Evolutionary conservation across 2,329 filamentous ascomycete species (phyloP).

Genomic region (Paraconiothyrium sp.): DNA sequence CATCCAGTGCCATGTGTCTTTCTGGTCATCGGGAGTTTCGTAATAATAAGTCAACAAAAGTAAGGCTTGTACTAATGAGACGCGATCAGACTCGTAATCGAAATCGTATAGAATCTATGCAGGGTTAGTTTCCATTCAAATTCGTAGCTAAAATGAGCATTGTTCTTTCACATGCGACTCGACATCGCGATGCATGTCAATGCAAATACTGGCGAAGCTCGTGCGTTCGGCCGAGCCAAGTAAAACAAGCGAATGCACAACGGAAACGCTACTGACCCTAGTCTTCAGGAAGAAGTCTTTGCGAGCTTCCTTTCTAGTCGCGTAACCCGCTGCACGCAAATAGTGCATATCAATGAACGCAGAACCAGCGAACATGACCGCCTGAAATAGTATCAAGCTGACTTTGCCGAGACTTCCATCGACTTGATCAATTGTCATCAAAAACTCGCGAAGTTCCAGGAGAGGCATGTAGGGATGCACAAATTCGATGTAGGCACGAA

Average conservation of each 20-base stretch:
- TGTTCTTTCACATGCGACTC: constrained; percentile 13
- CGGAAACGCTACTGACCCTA: constrained; percentile 66
- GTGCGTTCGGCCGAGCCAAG: constrained; percentile 18
- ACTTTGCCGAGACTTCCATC: constrained; percentile 77
- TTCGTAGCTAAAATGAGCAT: background rate
- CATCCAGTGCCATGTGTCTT: constrained; percentile 99
- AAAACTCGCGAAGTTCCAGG: constrained; percentile 71
- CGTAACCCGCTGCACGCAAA: constrained; percentile 79
- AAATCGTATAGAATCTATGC: constrained; percentile 86
- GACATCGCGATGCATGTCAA: background rate
- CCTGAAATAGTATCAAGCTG: constrained; percentile 89
- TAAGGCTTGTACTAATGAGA: constrained; percentile 86
- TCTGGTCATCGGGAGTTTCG: constrained; percentile 94
- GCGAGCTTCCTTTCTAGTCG: constrained; percentile 79
- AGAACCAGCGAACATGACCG: constrained; percentile 92
- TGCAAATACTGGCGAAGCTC: constrained; percentile 1
- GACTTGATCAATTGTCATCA: constrained; percentile 68
- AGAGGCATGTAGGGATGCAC: constrained; percentile 95
- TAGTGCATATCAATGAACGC: constrained; percentile 86
- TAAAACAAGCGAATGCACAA: constrained; percentile 11
- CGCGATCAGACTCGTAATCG: constrained; percentile 90
- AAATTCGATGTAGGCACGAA: constrained; percentile 85
- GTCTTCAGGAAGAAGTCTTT: constrained; percentile 91
- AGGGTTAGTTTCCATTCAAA: constrained; percentile 22
- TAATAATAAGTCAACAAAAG: constrained; percentile 98